Percentiles rank a stretch among this genome's conserved stretches.
phyloP scores from a whole-genome alignment of 495 filamentous ascomycete species.

The Xylaria palmicola region DNA sequence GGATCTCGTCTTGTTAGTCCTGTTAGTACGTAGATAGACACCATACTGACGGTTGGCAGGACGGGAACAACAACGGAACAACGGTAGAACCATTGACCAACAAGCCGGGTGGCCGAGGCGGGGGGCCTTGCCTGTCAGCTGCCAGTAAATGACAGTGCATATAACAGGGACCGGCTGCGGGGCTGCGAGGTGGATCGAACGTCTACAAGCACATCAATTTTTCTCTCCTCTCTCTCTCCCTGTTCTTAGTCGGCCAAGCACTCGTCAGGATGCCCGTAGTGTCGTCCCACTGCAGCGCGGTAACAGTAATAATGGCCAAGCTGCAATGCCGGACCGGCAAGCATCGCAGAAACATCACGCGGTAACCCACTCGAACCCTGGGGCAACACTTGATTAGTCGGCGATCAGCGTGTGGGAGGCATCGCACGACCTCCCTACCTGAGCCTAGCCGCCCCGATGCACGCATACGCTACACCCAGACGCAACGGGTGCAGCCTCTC shows the following conservation, averaged over 20 bases:
- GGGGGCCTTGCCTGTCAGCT: background rate
- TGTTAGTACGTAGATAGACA: too few species aligned
- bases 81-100: too few species aligned
- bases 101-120: slow-evolving; percentile 3
- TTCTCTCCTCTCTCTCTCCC: too few species aligned
- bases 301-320: slow-evolving; percentile 3
- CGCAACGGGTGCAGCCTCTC: slow-evolving; percentile 26
- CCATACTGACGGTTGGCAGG: background rate
- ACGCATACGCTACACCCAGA: slow-evolving; percentile 34
- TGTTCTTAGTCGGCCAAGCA: slow-evolving; percentile 6
- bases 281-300: background rate
- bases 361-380: slow-evolving; percentile 13
- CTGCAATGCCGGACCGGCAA: slow-evolving; percentile 10
- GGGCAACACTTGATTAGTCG: slow-evolving; percentile 16
- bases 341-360: slow-evolving; percentile 8
- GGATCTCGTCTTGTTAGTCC: background rate
- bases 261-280: too few species aligned
- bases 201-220: background rate
- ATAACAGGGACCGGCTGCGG: background rate
- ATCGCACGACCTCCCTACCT: slow-evolving; percentile 27
- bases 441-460: slow-evolving; percentile 32
- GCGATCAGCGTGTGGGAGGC: slow-evolving; percentile 31
- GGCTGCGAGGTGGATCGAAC: slow-evolving; percentile 1
- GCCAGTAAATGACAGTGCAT: background rate
- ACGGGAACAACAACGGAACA: background rate